These are phyloP conservation scores for Arthrobotrys sinensis DNA, from an alignment of 2,329 filamentous ascomycete genomes.

Conservation along the genomic window DNA sequence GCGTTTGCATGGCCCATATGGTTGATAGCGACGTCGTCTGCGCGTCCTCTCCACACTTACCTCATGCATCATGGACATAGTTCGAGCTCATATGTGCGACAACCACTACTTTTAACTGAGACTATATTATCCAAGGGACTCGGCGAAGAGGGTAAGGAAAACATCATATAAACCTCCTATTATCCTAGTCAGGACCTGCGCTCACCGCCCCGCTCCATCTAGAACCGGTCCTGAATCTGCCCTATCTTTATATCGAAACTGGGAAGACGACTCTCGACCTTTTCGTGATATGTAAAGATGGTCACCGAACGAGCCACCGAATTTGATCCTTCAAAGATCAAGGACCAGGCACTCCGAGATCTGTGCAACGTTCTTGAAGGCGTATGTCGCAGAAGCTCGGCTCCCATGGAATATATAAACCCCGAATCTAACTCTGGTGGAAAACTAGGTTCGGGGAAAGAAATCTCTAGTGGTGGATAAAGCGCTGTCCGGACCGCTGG, in stretches of 20 bases:
- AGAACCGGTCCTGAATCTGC: not conserved
- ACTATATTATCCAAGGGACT: not conserved
- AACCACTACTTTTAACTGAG: not conserved
- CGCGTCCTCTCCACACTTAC: slow-evolving; percentile 31
- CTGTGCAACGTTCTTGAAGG: slow-evolving; percentile 91
- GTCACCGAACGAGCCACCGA: slow-evolving; percentile 48
- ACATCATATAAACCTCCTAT: too few relatives aligned
- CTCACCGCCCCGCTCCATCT: not conserved
- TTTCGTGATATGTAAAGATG: slow-evolving; percentile 28
- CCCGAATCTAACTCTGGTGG: slow-evolving; percentile 31
- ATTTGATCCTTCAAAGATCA: slow-evolving; percentile 82
- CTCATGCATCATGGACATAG: not conserved
- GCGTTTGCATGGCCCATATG: slow-evolving; percentile 35
- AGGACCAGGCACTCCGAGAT: slow-evolving; percentile 87
- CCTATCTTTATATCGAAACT: not conserved
- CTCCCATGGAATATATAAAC: slow-evolving; percentile 30
- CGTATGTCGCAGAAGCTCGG: slow-evolving; percentile 76
- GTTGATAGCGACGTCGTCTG: slow-evolving; percentile 9
- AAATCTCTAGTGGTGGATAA: slow-evolving; percentile 97
- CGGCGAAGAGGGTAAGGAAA: not conserved
- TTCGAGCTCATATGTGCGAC: not conserved
- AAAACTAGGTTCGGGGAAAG: slow-evolving; percentile 88
- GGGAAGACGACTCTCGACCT: not conserved
- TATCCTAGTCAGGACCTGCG: not conserved
- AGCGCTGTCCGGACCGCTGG: slow-evolving; percentile 88